phyloP scores from a whole-genome alignment of 73 alveolate genomes.

The Stentor coeruleus region DNA sequence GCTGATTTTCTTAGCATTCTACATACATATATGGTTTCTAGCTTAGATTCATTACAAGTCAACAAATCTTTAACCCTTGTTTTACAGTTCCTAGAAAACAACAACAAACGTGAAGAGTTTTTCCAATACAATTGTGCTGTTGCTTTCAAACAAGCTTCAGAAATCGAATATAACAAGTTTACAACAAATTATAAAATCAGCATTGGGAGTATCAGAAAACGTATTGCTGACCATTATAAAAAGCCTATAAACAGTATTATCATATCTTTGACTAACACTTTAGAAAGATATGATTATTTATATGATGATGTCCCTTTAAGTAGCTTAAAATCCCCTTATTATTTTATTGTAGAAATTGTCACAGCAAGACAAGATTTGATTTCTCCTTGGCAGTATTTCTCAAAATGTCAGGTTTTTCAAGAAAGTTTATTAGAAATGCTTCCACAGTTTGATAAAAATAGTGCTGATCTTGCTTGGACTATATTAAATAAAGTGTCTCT shows the following conservation, averaged over 20 bases:
- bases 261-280: not conserved
- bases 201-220: not conserved
- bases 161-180: not conserved
- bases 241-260: not conserved
- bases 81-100: not conserved
- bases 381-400: not conserved
- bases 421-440: not conserved
- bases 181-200: not conserved
- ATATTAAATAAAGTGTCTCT: not conserved
- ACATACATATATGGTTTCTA: not conserved
- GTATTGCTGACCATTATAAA: slow-evolving; percentile 11
- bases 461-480: slow-evolving; percentile 7
- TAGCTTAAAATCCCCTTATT: not conserved
- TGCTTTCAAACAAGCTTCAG: not conserved
- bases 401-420: not conserved
- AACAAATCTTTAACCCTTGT: not conserved
- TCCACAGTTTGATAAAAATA: not conserved
- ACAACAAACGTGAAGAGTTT: not conserved
- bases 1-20: not conserved
- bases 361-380: not conserved
- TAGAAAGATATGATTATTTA: not conserved
- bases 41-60: not conserved
- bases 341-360: not conserved
- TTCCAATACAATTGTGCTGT: not conserved
- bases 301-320: not conserved